Percentiles rank a stretch among this genome's conserved stretches.
Conservation (phyloP, 257 asterid species). For the Capsicum pubescens region DNA sequence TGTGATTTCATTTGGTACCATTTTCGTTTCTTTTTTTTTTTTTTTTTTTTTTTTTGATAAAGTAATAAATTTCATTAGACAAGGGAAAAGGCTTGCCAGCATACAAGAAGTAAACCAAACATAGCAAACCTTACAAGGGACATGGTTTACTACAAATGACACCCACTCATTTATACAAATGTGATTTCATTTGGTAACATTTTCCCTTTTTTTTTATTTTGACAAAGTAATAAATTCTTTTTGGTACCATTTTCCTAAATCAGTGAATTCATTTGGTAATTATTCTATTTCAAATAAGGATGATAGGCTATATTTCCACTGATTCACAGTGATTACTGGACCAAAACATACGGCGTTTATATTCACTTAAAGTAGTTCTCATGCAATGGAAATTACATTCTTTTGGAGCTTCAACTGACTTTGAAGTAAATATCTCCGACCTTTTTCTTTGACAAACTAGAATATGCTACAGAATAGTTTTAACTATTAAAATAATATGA, state of each 20-base stretch:
- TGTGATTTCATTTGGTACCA: slow-evolving; percentile 3
- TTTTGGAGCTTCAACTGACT: slow-evolving; percentile 5
- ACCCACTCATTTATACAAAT: too few species aligned
- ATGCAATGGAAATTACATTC: neutral
- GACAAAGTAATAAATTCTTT: neutral
- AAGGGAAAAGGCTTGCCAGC: too few species aligned
- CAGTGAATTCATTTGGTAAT: neutral
- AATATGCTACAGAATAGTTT: neutral
- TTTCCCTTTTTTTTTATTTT: too few species aligned
- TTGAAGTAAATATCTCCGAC: neutral
- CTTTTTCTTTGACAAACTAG: slow-evolving; percentile 16
- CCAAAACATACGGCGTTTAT: neutral
- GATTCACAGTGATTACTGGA: neutral
- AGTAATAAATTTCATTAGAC: too few species aligned
- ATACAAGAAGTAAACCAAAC: too few species aligned
- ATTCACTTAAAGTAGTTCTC: neutral
- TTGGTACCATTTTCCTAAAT: neutral
- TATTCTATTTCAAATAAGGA: slow-evolving; percentile 11
- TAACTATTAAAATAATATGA: neutral
- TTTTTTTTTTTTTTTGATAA: too few species aligned
- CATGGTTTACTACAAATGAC: too few species aligned
- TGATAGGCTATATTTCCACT: neutral
- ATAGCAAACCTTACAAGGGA: too few species aligned
- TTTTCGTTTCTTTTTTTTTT: neutral
- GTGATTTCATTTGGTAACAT: too few species aligned